phyloP scores from a whole-genome alignment of 148 eudicot species.

The Salicornia ramosissima region DNA sequence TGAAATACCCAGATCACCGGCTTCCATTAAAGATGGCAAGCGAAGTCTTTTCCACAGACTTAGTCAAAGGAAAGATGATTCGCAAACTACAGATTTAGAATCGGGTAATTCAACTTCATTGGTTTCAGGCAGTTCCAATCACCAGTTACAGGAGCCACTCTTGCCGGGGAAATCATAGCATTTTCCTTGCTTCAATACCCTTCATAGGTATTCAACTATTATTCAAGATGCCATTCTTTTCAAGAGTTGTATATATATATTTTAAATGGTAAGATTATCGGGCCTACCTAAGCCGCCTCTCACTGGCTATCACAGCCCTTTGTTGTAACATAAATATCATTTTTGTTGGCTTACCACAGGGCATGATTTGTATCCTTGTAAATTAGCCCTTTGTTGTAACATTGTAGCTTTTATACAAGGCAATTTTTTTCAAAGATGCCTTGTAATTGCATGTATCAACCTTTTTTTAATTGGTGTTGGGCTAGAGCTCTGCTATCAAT shows the following conservation, averaged over 20 bases:
- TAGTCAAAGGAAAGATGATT: constrained; percentile 46
- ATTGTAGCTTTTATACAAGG: neutral
- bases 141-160: constrained; percentile 65
- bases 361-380: constrained; percentile 2
- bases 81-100: constrained; percentile 47
- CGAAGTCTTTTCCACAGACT: constrained; percentile 41
- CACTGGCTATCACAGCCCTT: too few relatives aligned
- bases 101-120: constrained; percentile 34
- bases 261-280: too few relatives aligned
- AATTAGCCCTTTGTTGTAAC: neutral
- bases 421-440: neutral
- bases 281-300: too few relatives aligned
- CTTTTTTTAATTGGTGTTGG: too few relatives aligned
- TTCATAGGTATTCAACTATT: too few relatives aligned
- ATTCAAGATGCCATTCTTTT: constrained; percentile 21
- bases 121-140: constrained; percentile 32
- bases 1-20: constrained; percentile 33
- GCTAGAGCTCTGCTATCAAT: too few relatives aligned
- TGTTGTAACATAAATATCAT: constrained; percentile 15
- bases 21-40: constrained; percentile 29
- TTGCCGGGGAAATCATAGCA: constrained; percentile 43
- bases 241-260: neutral
- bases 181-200: neutral
- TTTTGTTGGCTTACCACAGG: constrained; percentile 13
- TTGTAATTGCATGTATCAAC: constrained; percentile 10